Evolutionary conservation across 78 protist genomes (phyloP), one percentile per base, ranked within the genome.

Genomic region (Cavenderia fasciculata): DNA sequence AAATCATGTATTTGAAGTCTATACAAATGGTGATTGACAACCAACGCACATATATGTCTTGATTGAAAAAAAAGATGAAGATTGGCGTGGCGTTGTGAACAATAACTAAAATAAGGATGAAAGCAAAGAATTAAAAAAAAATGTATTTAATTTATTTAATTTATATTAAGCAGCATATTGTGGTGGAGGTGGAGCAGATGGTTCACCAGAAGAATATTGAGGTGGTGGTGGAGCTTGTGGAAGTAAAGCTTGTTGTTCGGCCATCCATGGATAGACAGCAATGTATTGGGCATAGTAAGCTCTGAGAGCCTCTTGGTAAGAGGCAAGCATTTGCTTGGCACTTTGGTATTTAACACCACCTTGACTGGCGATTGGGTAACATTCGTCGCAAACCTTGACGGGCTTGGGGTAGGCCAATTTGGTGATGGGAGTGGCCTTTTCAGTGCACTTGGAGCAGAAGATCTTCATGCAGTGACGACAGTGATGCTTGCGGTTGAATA

Each of bases 381-480:
- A 79, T 16, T 63, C 76, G 16, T 79, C 76, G 29, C 88, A 79
- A 38, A 79, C 88, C 34, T 73, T 72, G 43, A 79, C 88, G 49
- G 88, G 88, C 40, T 79, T 62, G 27, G 88, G 76, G 40, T 52
- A 79, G 14, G 61, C 72, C 7, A 79, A 41, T 52, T 79, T 79
- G n/a, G 52, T 21, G 72, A 79, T 79, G 2, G 88, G 59, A 19
- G 88, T 66, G 25, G 62, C 57, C 16, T 36, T 49, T 14, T 54
- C 44, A 19, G 77, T 66, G 61, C 88, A 79, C 46, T 79, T 79
- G 16, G 41, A 31, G 38, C 88, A 79, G 44, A 79, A 79, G 12
- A 87, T 41, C 47, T 65, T 65, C 65, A 69, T 77, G 41, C 93
- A 87, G 25, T 87, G 79, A 57, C 93, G 84, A 47, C 93, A 87